Base-by-base conservation (phyloP, 176 grass and related monocot genomes). In the Rhipidocladum racemiflorum region DNA sequence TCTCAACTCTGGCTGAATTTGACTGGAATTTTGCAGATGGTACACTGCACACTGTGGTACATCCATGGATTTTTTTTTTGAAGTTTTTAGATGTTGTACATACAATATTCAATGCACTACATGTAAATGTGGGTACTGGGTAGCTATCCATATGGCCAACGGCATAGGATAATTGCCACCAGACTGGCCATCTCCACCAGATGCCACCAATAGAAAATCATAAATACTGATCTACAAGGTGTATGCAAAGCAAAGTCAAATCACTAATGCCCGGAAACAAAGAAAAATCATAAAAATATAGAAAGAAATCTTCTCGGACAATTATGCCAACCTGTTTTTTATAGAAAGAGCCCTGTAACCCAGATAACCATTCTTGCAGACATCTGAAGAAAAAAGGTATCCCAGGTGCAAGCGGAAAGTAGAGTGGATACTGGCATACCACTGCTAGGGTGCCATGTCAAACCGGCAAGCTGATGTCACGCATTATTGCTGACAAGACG, bases 321-420 rank as follows among this genome's bases (percentile, higher is more conserved):
- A 24, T 11, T 74, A 74, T 48, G 46, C 46, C 46, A 48, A 48
- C 46, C 15, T 48, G 4, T 48, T 48, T 17, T 48, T 17, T 39
- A 46, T 46, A 5, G 46, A 48, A 48, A 48, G 4, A 48, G 56
- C 70, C 9, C 2, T 4, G 45, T 32, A 72, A 21, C 34, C 64
- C 64, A 66, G 34, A 17, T 21, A 50, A 18, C 36, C 61, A 51
- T 66, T 79, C 42, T 66, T 79, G 38, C 21, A 12, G 61, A 29
- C 76, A 38, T 79, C 61, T 66, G 28, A 36, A 51, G 46, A 32
- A 48, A 64, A 78, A 65, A 77, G 9, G 29, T 7, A 60, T 60
- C n/a, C 23, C 13, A 67, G 29, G 61, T 65, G 63, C 77, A 79
- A 39, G 21, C 38, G 49, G 62, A 80, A 80, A 80, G 30, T 80